A percentile compares a stretch with the other conserved stretches of the same genome.
phyloP scores from a whole-genome alignment of 2,329 filamentous ascomycete genomes.

The Cladophialophora chaetospira region DNA sequence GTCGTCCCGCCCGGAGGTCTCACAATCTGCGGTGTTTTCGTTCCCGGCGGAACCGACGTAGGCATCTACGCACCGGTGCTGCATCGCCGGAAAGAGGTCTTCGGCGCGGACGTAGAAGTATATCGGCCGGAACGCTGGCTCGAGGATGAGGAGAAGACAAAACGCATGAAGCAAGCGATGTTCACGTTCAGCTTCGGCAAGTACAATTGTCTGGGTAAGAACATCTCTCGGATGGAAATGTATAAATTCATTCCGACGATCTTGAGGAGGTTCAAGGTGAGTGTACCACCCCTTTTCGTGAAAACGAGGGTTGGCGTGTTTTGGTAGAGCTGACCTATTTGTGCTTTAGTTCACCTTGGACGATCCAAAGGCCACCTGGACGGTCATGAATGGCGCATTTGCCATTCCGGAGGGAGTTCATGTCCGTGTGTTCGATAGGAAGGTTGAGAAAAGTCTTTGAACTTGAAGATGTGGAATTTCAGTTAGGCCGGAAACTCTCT shows the following conservation, averaged over 20 bases:
- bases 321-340: background rate
- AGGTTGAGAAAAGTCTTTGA: too few species aligned
- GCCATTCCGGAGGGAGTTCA: background rate
- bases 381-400: background rate
- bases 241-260: background rate
- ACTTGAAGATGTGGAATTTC: too few species aligned
- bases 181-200: background rate
- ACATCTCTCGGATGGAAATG: background rate
- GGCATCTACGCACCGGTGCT: background rate
- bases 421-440: too few species aligned
- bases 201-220: background rate
- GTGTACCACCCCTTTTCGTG: too few species aligned
- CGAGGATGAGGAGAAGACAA: background rate
- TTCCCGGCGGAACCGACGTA: background rate
- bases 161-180: background rate
- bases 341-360: background rate
- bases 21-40: background rate
- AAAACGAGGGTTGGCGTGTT: too few species aligned
- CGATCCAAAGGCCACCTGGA: background rate
- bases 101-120: background rate
- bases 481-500: too few species aligned
- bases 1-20: background rate
- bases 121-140: background rate
- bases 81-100: background rate
- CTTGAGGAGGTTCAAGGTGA: background rate